Evolutionary conservation across 805 yeast species (phyloP).

Genomic region (Sugiyamaella boreocaroliniensis): DNA sequence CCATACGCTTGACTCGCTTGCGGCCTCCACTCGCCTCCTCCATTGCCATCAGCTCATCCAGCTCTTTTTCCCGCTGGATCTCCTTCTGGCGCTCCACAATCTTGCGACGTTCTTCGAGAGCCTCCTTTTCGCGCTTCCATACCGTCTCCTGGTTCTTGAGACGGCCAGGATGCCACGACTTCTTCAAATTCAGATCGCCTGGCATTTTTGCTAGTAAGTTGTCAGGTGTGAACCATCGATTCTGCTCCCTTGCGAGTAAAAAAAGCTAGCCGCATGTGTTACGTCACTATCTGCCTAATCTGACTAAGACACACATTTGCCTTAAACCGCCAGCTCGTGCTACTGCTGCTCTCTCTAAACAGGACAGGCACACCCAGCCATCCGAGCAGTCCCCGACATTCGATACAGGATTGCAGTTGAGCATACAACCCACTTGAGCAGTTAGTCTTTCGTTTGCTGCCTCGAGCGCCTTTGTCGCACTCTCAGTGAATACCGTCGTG

Average conservation of each 20-base stretch:
- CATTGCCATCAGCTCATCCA: conserved; percentile 46
- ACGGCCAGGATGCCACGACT: conserved; percentile 94
- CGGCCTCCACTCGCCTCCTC: conserved; percentile 38
- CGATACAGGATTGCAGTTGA: too few relatives aligned
- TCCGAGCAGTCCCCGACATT: background rate
- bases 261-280: too few relatives aligned
- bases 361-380: background rate
- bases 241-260: too few relatives aligned
- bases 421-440: too few relatives aligned
- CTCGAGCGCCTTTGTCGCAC: too few relatives aligned
- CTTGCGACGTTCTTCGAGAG: conserved; percentile 60
- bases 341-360: background rate
- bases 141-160: conserved; percentile 79
- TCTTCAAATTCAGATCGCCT: conserved; percentile 80
- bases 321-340: background rate
- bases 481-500: too few relatives aligned
- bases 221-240: too few relatives aligned
- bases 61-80: conserved; percentile 53
- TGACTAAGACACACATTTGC: background rate
- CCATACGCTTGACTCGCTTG: conserved; percentile 43
- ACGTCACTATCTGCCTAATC: background rate
- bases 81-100: conserved; percentile 60
- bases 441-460: too few relatives aligned
- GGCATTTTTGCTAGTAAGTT: conserved; percentile 32
- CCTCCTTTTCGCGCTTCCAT: conserved; percentile 75